Conservation (phyloP, 331 rosid genomes). For the Telfairia occidentalis region DNA sequence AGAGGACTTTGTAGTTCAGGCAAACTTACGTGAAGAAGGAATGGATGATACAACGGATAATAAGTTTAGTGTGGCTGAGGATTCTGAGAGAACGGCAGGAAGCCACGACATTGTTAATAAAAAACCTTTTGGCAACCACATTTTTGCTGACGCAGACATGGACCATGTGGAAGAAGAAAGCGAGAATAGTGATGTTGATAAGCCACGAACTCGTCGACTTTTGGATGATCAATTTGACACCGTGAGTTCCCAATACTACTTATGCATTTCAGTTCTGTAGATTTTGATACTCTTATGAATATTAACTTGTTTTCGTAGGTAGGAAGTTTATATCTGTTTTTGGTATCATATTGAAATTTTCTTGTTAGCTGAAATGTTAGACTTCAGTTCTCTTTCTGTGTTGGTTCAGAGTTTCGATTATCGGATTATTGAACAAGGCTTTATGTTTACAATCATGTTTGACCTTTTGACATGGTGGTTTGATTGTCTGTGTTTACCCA, state of each 20-base stretch:
- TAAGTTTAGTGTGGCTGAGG: conserved; percentile 11
- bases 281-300: neutral
- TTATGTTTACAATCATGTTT: neutral
- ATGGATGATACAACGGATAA: conserved; percentile 7
- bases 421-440: neutral
- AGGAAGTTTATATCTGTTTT: neutral
- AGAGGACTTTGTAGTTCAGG: conserved; percentile 80
- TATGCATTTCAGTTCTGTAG: neutral
- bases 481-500: neutral
- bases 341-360: neutral
- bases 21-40: conserved; percentile 37
- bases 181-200: conserved; percentile 22
- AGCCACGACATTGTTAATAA: neutral
- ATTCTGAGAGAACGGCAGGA: conserved; percentile 7
- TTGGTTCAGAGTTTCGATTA: neutral
- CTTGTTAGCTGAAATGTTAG: neutral
- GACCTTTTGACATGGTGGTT: neutral
- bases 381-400: neutral
- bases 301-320: neutral
- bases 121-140: conserved; percentile 13
- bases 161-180: conserved; percentile 2
- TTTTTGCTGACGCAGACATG: conserved; percentile 14
- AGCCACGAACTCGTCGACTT: conserved; percentile 46
- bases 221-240: conserved; percentile 78
- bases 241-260: conserved; percentile 29